A percentile compares a stretch with the other conserved stretches of the same genome.
Conservation (phyloP, 2,329 filamentous ascomycete genomes). For the Venturia effusa region DNA sequence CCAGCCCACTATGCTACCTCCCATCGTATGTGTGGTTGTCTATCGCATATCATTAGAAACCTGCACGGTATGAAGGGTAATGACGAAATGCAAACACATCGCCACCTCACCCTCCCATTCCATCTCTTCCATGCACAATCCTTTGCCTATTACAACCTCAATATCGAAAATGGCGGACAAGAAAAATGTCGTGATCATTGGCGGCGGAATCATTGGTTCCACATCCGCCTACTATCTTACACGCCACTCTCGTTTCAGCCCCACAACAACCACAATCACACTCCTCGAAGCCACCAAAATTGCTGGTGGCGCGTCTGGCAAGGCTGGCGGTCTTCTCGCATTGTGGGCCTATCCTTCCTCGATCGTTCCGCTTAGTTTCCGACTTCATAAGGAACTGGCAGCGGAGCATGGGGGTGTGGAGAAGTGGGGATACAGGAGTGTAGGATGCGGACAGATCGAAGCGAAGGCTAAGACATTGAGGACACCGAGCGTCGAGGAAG, state of each 20-base stretch:
- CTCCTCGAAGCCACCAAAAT: conserved; percentile 78
- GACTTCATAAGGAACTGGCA: conserved; percentile 74
- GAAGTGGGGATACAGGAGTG: conserved; percentile 75
- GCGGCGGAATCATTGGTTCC: conserved; percentile 86
- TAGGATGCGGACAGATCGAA: conserved; percentile 61
- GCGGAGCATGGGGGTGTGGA: conserved; percentile 67
- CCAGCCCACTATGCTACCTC: too few species aligned
- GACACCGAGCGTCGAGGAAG: conserved; percentile 4
- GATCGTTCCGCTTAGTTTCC: conserved; percentile 78
- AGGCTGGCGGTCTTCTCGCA: conserved; percentile 82
- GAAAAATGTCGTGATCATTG: conserved; percentile 31
- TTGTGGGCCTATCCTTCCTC: conserved; percentile 82
- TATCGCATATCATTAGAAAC: too few species aligned
- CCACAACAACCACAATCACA: conserved; percentile 64
- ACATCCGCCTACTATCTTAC: conserved; percentile 88
- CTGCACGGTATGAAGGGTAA: too few species aligned
- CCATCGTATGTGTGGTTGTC: too few species aligned
- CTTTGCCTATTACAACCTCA: not conserved
- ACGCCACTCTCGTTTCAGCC: conserved; percentile 71
- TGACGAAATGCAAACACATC: not conserved
- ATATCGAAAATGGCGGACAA: not conserved
- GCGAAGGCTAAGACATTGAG: conserved; percentile 33
- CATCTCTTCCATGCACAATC: not conserved
- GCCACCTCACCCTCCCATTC: not conserved
- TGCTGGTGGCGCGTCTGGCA: conserved; percentile 86